Percentiles rank a stretch among this genome's conserved stretches.
Conservation (phyloP, 495 filamentous ascomycete species). For the Thozetella sp. region DNA sequence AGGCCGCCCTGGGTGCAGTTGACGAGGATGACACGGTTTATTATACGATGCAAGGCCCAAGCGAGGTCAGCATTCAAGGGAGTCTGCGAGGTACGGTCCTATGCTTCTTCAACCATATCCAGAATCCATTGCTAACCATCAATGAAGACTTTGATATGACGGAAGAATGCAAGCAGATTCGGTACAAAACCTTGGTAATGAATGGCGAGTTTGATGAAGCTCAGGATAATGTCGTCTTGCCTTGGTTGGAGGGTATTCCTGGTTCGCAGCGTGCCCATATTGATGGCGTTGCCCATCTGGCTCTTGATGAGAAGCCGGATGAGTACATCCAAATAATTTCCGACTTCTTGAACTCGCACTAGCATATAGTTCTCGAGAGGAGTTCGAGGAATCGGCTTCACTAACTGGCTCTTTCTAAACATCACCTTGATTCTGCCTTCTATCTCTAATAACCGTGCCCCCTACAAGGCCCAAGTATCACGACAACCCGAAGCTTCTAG, state of each 20-base stretch:
- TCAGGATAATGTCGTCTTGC: neutral
- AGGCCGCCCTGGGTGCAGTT: neutral
- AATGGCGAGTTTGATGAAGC: neutral
- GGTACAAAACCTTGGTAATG: neutral
- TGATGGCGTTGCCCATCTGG: neutral
- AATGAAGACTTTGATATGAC: neutral
- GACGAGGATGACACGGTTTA: neutral
- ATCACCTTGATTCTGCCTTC: too few species aligned
- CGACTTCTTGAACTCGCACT: too few species aligned
- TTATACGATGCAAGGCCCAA: neutral
- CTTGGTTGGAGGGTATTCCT: neutral
- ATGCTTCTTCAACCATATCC: neutral
- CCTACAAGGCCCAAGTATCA: too few species aligned
- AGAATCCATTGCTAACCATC: too few species aligned
- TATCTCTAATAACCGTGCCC: too few species aligned
- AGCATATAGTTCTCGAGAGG: too few species aligned
- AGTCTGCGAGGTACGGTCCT: neutral
- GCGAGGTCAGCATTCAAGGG: neutral
- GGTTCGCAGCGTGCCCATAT: neutral
- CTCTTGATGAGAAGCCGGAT: neutral
- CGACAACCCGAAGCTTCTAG: too few species aligned
- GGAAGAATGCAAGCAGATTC: neutral
- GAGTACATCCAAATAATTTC: neutral
- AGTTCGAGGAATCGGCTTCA: too few species aligned
- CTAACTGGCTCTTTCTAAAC: too few species aligned